Evolutionary conservation across 139 green algal species (phyloP).

Genomic region (Zygnema circumcarinatum): DNA sequence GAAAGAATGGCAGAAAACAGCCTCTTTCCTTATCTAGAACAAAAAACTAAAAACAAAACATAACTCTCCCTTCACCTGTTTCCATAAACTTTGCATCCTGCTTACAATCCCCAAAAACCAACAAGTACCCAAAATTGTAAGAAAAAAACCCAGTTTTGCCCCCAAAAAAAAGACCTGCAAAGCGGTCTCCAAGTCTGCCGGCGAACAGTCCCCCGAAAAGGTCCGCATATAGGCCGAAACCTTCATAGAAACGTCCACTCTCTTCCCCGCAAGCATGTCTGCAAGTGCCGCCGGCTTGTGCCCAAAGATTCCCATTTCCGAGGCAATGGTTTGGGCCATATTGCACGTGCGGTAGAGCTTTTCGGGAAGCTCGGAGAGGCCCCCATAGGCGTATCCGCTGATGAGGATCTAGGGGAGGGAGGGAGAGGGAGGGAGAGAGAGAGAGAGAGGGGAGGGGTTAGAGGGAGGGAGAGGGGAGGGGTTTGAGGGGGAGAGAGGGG

Average conservation of each 20-base stretch:
- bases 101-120: background rate
- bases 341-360: conserved; percentile 65
- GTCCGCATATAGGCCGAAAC: conserved; percentile 72
- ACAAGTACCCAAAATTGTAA: background rate
- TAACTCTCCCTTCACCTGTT: background rate
- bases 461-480: conserved; percentile 8
- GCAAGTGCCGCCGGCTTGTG: conserved; percentile 70
- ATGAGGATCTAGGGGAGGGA: conserved; percentile 68
- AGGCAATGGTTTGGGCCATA: conserved; percentile 68
- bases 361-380: conserved; percentile 72
- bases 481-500: background rate
- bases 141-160: conserved; percentile 13
- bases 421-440: background rate
- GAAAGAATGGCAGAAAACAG: too few relatives aligned
- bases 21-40: too few relatives aligned
- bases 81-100: background rate
- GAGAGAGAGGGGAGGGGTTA: background rate
- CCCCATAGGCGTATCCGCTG: conserved; percentile 72
- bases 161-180: conserved; percentile 64
- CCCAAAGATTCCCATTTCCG: conserved; percentile 81
- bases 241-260: conserved; percentile 53
- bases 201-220: conserved; percentile 73
- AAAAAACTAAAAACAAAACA: background rate
- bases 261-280: conserved; percentile 76
- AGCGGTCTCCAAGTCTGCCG: conserved; percentile 75